phyloP scores from a whole-genome alignment of 306 rosid species.

The Parietaria judaica region DNA sequence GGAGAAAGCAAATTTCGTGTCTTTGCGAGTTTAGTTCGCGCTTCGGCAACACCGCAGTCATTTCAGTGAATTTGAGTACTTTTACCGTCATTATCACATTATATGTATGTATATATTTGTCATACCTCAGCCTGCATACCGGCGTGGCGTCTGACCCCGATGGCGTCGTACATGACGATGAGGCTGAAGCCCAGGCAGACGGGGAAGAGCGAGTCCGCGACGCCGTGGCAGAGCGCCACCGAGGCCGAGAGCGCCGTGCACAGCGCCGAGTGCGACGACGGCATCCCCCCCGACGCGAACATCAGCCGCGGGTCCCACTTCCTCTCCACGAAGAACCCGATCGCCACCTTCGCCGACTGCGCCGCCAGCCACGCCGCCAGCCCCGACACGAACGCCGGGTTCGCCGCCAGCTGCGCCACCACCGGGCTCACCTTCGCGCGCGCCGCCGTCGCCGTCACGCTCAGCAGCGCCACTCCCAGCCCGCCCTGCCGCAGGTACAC shows the following conservation, averaged over 20 bases:
- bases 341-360: slow-evolving; percentile 50
- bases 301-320: slow-evolving; percentile 54
- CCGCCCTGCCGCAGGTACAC: slow-evolving; percentile 50
- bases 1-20: too few relatives aligned
- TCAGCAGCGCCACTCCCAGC: slow-evolving; percentile 54
- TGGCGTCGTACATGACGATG: slow-evolving; percentile 87
- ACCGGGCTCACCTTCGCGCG: slow-evolving; percentile 65
- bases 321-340: slow-evolving; percentile 62
- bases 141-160: slow-evolving; percentile 84
- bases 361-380: slow-evolving; percentile 53
- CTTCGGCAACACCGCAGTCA: too few relatives aligned
- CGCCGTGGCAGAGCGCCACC: slow-evolving; percentile 57
- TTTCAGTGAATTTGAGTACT: too few relatives aligned
- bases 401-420: slow-evolving; percentile 61
- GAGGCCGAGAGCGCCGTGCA: slow-evolving; percentile 83
- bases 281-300: slow-evolving; percentile 80
- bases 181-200: slow-evolving; percentile 79
- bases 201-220: slow-evolving; percentile 64
- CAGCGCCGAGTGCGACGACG: slow-evolving; percentile 83
- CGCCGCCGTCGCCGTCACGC: slow-evolving; percentile 56
- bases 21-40: too few relatives aligned
- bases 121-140: slow-evolving; percentile 90
- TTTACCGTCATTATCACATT: too few relatives aligned
- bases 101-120: background rate
- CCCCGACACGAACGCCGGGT: slow-evolving; percentile 81